Evolutionary conservation across 1,284 basidiomycete species (phyloP), one percentile per base, ranked within the genome.

Genomic region (Leccinum pachyderme): DNA sequence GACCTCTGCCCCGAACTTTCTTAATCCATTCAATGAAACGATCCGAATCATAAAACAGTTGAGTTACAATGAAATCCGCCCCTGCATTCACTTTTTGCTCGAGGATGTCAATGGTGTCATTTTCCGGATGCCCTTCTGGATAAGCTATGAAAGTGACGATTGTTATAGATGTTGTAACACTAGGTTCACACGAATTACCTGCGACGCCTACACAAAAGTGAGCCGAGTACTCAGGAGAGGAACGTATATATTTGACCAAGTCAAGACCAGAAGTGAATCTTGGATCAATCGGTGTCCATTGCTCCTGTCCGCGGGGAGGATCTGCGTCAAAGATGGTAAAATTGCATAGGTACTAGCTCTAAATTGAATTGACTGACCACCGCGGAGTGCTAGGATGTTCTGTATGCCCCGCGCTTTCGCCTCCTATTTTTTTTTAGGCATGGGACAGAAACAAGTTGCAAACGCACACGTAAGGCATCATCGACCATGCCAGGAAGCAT

Each of bases 21-120:
- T 77, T 72, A 13, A 88, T 73, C 95, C 94, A 98, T 51, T 77
- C 71, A 51, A 94, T 75, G 73, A 96, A 96, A 49, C 84, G 81
- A 59, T 93, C 86, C 33, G 90, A 86, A 64, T 98, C 95, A 75
- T 99, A 99, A 74, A 99, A 99, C 52, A 99, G 81, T 68, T 99
- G 97, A 0, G 97, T 98, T 58, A 99, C 82, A 62, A 99, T 93
- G 71, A 95, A 98, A 60, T 97, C 89, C 1, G 95, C 95, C 5
- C 97, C 97, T 0, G 93, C 94, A 59, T 98, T 91, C 29, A 98
- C 86, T 74, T 99, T 99, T 44, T 81, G 80, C 73, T 94, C 94
- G 57, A 99, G 77, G 64, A 87, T 79, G 2, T 79, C 73, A 22
- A 99, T 78, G 64, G 96, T 91, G 24, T 81, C 75, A 45, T 80